These are phyloP conservation scores for Paulownia fortunei DNA, from an alignment of 257 asterid species.

Conservation along the genomic window DNA sequence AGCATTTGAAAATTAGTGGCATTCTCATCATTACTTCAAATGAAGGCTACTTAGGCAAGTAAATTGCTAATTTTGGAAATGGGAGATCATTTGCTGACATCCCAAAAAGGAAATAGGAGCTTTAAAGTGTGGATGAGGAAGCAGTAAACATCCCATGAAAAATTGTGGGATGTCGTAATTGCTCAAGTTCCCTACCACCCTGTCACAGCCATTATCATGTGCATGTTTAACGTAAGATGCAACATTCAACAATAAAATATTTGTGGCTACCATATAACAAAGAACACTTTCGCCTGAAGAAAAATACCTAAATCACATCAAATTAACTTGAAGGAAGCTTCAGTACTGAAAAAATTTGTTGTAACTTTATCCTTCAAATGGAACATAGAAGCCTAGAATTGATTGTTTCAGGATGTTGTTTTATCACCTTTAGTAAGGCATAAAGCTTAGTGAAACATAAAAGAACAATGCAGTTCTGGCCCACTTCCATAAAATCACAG, in stretches of 20 bases:
- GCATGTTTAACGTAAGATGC: conserved; percentile 15
- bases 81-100: not conserved
- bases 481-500: conserved; percentile 12
- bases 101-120: not conserved
- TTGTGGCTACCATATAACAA: not conserved
- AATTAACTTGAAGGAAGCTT: conserved; percentile 14
- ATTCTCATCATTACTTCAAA: not conserved
- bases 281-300: not conserved
- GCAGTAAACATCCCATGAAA: not conserved
- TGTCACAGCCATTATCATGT: not conserved
- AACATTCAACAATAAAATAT: not conserved
- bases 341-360: not conserved
- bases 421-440: conserved; percentile 14
- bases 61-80: conserved; percentile 8
- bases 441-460: not conserved
- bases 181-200: not conserved
- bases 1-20: not conserved
- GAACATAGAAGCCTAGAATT: not conserved
- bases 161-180: not conserved
- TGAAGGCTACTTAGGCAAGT: not conserved
- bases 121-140: not conserved
- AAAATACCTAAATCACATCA: conserved; percentile 9
- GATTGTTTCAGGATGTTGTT: conserved; percentile 10
- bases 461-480: conserved; percentile 6
- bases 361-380: not conserved